phyloP scores from a whole-genome alignment of 208 protist species.

The Trypanosomatidae sp. region DNA sequence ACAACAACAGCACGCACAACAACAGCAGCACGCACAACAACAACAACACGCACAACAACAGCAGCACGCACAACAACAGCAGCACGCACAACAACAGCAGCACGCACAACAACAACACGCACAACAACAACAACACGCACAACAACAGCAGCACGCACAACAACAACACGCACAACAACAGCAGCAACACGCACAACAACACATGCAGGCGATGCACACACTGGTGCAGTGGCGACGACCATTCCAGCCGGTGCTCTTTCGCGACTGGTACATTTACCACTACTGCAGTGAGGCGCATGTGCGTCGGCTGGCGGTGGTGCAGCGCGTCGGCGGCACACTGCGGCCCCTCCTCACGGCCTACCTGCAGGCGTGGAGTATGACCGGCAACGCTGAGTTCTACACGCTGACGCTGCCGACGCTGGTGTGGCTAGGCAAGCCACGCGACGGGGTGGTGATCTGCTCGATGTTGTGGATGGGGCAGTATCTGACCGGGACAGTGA shows the following conservation, averaged over 20 bases:
- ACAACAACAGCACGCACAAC: not conserved
- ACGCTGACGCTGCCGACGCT: constrained; percentile 36
- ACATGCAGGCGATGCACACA: constrained; percentile 1
- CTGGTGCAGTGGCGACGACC: constrained; percentile 14
- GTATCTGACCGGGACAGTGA: constrained; percentile 43
- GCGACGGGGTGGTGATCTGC: constrained; percentile 12
- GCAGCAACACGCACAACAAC: not conserved
- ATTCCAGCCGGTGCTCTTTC: constrained; percentile 14
- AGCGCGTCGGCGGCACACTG: constrained; percentile 12
- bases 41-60: not conserved
- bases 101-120: no score
- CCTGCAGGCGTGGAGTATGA: constrained; percentile 47
- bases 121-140: not conserved
- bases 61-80: not conserved
- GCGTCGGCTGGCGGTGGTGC: constrained; percentile 15
- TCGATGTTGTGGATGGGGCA: constrained; percentile 46
- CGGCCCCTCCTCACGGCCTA: constrained; percentile 19
- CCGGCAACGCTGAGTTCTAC: constrained; percentile 65
- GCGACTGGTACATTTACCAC: constrained; percentile 56
- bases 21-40: not conserved
- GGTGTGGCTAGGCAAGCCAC: constrained; percentile 20
- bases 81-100: no score
- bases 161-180: no score
- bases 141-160: not conserved
- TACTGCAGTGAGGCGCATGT: constrained; percentile 47